phyloP scores from a whole-genome alignment of 495 filamentous ascomycete species.

The Penicillium soppii region DNA sequence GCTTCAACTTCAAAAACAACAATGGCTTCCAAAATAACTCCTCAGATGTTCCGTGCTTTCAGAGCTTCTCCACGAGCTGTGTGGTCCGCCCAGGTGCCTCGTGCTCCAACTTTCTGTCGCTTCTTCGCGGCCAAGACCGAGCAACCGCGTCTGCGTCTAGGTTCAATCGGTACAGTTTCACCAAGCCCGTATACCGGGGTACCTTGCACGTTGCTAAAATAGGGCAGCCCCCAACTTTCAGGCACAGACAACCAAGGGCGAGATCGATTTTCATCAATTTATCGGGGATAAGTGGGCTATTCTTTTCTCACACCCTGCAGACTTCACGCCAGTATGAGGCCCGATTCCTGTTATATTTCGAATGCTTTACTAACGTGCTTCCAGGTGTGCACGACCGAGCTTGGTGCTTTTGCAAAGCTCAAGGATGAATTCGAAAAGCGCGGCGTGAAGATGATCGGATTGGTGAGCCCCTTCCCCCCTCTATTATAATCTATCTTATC shows the following conservation, averaged over 20 bases:
- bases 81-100: conserved; percentile 22
- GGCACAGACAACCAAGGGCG: conserved; percentile 63
- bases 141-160: conserved; percentile 62
- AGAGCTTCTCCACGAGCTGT: conserved; percentile 25
- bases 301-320: conserved; percentile 68
- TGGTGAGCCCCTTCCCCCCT: conserved; percentile 53
- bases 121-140: conserved; percentile 35
- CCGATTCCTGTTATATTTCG: too few species aligned
- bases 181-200: not conserved
- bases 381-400: conserved; percentile 59
- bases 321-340: conserved; percentile 68
- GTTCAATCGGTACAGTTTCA: conserved; percentile 42
- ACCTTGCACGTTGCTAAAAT: not conserved
- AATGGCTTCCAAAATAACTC: conserved; percentile 16
- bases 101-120: conserved; percentile 32
- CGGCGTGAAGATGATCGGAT: conserved; percentile 65
- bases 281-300: conserved; percentile 62
- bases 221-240: conserved; percentile 59
- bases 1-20: not conserved
- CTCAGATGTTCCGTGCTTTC: conserved; percentile 31
- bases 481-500: conserved; percentile 46
- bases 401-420: conserved; percentile 66
- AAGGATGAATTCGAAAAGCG: conserved; percentile 61
- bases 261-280: conserved; percentile 64
- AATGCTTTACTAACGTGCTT: not conserved